Conservation (phyloP, 768 basidiomycete genomes). For the Floccularia luteovirens region DNA sequence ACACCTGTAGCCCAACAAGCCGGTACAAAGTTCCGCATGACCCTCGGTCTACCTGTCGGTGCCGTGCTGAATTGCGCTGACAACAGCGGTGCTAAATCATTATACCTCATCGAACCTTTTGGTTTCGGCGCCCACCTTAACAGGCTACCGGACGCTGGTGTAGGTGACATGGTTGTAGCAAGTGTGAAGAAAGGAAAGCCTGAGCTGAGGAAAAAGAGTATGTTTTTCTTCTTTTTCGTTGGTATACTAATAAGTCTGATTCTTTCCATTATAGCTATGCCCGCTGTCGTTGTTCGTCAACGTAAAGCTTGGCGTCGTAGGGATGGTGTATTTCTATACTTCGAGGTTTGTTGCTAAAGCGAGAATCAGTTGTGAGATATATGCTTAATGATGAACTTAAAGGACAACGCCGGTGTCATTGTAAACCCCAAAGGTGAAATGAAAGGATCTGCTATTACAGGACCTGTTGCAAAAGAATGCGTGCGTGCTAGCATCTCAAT, state of each 20-base stretch:
- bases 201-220: constrained; percentile 98
- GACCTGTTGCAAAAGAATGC: constrained; percentile 99
- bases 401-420: constrained; percentile 96
- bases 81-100: constrained; percentile 97
- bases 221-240: constrained; percentile 21
- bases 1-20: too few relatives aligned
- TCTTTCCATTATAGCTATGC: constrained; percentile 67
- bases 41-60: constrained; percentile 87
- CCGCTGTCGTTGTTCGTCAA: constrained; percentile 93
- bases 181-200: constrained; percentile 99
- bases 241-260: constrained; percentile 4
- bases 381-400: neutral
- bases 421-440: constrained; percentile 99
- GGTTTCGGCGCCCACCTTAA: constrained; percentile 95
- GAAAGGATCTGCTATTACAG: constrained; percentile 97
- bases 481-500: constrained; percentile 46
- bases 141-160: constrained; percentile 93
- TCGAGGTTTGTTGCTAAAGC: constrained; percentile 58
- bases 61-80: constrained; percentile 97
- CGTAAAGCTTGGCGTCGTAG: constrained; percentile 97
- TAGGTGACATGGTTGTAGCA: constrained; percentile 92
- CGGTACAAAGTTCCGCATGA: constrained; percentile 96
- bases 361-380: neutral
- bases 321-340: constrained; percentile 99
- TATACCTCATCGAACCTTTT: constrained; percentile 92